These are phyloP conservation scores for Apium graveolens DNA, from an alignment of 129 eudicot genomes.

Conservation along the genomic window DNA sequence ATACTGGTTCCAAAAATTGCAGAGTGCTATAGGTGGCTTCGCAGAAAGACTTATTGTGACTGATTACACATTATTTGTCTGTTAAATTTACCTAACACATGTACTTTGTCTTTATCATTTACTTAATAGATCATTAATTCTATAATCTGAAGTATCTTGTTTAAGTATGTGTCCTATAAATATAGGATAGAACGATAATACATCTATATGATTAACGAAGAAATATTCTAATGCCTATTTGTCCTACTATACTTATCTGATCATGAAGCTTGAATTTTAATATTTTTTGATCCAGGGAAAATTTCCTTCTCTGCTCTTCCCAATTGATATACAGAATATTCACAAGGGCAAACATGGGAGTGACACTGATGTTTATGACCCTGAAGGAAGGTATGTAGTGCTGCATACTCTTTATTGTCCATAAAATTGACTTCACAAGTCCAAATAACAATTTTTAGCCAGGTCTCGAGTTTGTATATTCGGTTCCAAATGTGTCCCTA, in stretches of 20 bases:
- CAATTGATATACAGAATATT: slow-evolving; percentile 63
- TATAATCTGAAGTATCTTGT: not conserved
- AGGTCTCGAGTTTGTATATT: not conserved
- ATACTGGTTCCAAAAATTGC: not conserved
- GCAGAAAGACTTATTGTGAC: not conserved
- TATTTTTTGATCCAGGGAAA: slow-evolving; percentile 44
- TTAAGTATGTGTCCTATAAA: not conserved
- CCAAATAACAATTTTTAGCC: not conserved
- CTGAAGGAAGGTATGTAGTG: slow-evolving; percentile 60
- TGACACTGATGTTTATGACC: slow-evolving; percentile 71
- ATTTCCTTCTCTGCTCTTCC: slow-evolving; percentile 45
- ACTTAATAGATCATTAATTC: not conserved
- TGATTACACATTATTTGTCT: not conserved
- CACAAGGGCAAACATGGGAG: slow-evolving; percentile 63
- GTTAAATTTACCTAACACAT: not conserved
- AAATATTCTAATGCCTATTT: not conserved
- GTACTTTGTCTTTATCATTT: not conserved
- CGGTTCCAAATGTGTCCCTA: too few species aligned
- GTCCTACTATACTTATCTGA: not conserved
- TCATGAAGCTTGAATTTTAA: not conserved
- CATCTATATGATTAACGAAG: not conserved
- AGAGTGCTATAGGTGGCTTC: too few species aligned
- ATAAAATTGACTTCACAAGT: not conserved
- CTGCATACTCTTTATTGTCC: not conserved
- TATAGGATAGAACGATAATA: not conserved